phyloP scores from a whole-genome alignment of 352 stramenopile species.

The Globisporangium orthogonon region DNA sequence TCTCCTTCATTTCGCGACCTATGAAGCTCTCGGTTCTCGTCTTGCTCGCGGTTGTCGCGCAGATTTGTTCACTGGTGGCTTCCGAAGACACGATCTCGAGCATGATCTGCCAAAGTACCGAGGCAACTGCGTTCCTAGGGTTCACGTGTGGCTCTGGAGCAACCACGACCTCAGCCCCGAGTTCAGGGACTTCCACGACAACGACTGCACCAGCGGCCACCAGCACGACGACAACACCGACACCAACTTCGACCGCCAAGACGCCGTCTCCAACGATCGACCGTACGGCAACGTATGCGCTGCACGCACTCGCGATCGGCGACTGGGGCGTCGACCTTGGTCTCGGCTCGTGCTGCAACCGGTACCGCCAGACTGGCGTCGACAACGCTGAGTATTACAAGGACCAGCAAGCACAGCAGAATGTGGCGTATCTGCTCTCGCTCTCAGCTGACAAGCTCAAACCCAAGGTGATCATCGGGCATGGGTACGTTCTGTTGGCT shows the following conservation, averaged over 20 bases:
- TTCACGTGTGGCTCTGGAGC: slow-evolving; percentile 28
- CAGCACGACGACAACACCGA: slow-evolving; percentile 5
- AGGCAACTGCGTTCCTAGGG: slow-evolving; percentile 32
- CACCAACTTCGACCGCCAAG: slow-evolving; percentile 5
- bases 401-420: slow-evolving; percentile 60
- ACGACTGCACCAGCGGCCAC: not conserved
- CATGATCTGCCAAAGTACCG: slow-evolving; percentile 32
- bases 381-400: slow-evolving; percentile 62
- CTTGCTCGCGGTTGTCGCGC: slow-evolving; percentile 1
- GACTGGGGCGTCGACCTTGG: slow-evolving; percentile 60
- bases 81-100: slow-evolving; percentile 29
- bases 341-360: slow-evolving; percentile 66
- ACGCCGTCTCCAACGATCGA: slow-evolving; percentile 22
- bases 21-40: slow-evolving; percentile 5
- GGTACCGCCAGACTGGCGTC: slow-evolving; percentile 52
- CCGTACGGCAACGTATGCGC: slow-evolving; percentile 29
- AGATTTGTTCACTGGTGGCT: slow-evolving; percentile 4
- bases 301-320: slow-evolving; percentile 64
- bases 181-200: slow-evolving; percentile 2
- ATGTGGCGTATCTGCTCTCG: slow-evolving; percentile 50
- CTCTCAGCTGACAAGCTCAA: slow-evolving; percentile 57
- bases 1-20: not conserved
- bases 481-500: slow-evolving; percentile 48
- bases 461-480: slow-evolving; percentile 50
- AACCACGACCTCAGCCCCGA: not conserved